Evolutionary conservation across 2,329 filamentous ascomycete genomes (phyloP).

Genomic region (Thielaviopsis ethacetica): DNA sequence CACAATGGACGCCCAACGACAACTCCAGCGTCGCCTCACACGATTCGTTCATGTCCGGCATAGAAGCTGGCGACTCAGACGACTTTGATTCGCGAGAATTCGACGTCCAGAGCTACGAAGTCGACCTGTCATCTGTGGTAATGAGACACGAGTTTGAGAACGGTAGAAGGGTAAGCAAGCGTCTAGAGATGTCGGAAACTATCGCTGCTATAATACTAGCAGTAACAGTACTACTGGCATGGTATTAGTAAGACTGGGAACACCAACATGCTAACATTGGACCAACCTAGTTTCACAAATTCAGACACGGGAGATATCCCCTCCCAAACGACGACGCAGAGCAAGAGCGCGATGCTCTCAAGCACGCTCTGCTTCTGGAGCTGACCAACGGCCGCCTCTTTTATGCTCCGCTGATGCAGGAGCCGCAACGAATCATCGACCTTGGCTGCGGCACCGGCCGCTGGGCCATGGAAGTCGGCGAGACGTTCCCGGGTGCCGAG

Average conservation of each 20-base stretch:
- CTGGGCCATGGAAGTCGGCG: conserved; percentile 37
- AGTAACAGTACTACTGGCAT: no score
- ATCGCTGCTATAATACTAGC: no score
- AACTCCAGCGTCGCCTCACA: neutral
- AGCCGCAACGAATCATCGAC: conserved; percentile 28
- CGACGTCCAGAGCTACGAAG: conserved; percentile 19
- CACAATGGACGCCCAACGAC: neutral
- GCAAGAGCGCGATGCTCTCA: conserved; percentile 28
- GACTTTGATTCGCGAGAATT: conserved; percentile 12
- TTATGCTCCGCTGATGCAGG: conserved; percentile 23
- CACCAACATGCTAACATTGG: neutral
- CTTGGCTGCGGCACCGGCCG: conserved; percentile 33
- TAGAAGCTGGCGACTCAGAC: conserved; percentile 6
- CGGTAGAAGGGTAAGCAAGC: conserved; percentile 12
- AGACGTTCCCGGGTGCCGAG: conserved; percentile 24
- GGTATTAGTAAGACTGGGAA: no score
- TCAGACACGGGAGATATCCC: conserved; percentile 27
- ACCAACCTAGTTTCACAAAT: conserved; percentile 24
- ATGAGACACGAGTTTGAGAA: conserved; percentile 12
- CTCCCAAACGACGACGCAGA: conserved; percentile 30
- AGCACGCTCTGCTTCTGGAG: conserved; percentile 30
- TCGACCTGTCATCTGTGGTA: conserved; percentile 13
- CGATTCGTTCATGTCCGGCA: neutral
- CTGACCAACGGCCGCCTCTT: conserved; percentile 25
- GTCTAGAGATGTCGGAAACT: no score